These are phyloP conservation scores for Sedum album DNA, from an alignment of 164 flowering plant species.

Conservation along the genomic window DNA sequence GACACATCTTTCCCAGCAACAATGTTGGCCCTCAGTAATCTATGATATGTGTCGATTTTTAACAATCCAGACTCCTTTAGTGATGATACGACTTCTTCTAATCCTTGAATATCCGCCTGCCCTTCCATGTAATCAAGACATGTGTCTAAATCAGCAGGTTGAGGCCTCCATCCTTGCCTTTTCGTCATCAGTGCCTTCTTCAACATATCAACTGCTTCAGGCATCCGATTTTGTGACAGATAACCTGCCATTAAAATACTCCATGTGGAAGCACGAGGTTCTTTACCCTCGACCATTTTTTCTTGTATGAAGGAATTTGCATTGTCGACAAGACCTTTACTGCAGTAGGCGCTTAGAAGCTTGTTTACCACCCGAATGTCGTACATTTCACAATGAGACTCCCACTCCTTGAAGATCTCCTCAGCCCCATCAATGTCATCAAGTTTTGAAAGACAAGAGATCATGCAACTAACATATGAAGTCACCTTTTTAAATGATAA, in stretches of 20 bases:
- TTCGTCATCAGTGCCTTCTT: slow-evolving; percentile 11
- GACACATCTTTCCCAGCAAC: slow-evolving; percentile 12
- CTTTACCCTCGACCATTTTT: slow-evolving; percentile 4
- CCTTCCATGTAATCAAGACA: slow-evolving; percentile 19
- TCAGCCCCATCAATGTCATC: slow-evolving; percentile 8
- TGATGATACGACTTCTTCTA: slow-evolving; percentile 12
- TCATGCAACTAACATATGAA: slow-evolving; percentile 15
- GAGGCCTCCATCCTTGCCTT: slow-evolving; percentile 10
- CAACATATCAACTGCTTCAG: slow-evolving; percentile 16
- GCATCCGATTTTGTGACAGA: slow-evolving; percentile 9
- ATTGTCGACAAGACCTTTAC: slow-evolving; percentile 16
- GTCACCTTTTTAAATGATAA: slow-evolving; percentile 2
- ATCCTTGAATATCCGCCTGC: slow-evolving; percentile 10
- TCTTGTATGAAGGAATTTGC: slow-evolving; percentile 11
- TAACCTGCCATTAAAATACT: slow-evolving; percentile 14
- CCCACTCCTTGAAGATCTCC: slow-evolving; percentile 7
- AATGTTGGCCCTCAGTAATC: slow-evolving; percentile 15
- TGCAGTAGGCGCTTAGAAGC: slow-evolving; percentile 19
- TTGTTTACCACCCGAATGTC: slow-evolving; percentile 15
- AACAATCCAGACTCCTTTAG: slow-evolving; percentile 13
- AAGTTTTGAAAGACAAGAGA: not conserved
- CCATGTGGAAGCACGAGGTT: slow-evolving; percentile 18
- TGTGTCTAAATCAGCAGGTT: not conserved
- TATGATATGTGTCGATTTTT: slow-evolving; percentile 13
- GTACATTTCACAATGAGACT: not conserved